Evolutionary conservation across 164 flowering plant species (phyloP).

Genomic region (Dillenia suffruticosa): DNA sequence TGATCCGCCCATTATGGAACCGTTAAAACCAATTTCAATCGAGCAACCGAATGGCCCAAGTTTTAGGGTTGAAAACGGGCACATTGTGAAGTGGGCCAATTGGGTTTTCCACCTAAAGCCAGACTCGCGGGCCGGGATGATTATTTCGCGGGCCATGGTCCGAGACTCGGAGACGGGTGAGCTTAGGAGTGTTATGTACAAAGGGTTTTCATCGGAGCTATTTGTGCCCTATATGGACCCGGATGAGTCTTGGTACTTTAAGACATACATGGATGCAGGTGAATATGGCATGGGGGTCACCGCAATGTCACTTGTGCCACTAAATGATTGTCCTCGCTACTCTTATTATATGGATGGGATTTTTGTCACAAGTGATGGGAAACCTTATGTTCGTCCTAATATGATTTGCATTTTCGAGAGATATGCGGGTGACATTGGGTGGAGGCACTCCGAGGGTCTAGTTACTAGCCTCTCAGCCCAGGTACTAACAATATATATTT

Average conservation of each 20-base stretch:
- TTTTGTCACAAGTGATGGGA: constrained; percentile 44
- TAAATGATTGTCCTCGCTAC: constrained; percentile 64
- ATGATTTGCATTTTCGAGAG: constrained; percentile 60
- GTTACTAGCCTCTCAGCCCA: constrained; percentile 5
- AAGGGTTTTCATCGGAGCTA: constrained; percentile 62
- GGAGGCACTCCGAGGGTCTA: constrained; percentile 54
- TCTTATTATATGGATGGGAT: constrained; percentile 58
- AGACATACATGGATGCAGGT: constrained; percentile 72
- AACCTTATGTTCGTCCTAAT: constrained; percentile 37
- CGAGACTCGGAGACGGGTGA: constrained; percentile 45
- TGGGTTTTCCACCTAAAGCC: constrained; percentile 69
- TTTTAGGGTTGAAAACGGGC: constrained; percentile 36
- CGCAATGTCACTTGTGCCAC: constrained; percentile 51
- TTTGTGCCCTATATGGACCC: constrained; percentile 84
- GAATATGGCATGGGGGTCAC: constrained; percentile 59
- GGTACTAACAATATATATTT: too few relatives aligned
- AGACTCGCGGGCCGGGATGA: constrained; percentile 55
- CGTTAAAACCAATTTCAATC: constrained; percentile 51
- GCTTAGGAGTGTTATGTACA: constrained; percentile 59
- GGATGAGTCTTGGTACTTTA: constrained; percentile 57
- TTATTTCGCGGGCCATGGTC: constrained; percentile 54
- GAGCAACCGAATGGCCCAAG: constrained; percentile 68
- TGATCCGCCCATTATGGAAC: constrained; percentile 7
- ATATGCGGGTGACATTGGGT: constrained; percentile 58
- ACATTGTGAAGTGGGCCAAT: constrained; percentile 60